A percentile compares a stretch with the other conserved stretches of the same genome.
Conservation (phyloP, 768 basidiomycete species). For the Chalciporus piperatus region DNA sequence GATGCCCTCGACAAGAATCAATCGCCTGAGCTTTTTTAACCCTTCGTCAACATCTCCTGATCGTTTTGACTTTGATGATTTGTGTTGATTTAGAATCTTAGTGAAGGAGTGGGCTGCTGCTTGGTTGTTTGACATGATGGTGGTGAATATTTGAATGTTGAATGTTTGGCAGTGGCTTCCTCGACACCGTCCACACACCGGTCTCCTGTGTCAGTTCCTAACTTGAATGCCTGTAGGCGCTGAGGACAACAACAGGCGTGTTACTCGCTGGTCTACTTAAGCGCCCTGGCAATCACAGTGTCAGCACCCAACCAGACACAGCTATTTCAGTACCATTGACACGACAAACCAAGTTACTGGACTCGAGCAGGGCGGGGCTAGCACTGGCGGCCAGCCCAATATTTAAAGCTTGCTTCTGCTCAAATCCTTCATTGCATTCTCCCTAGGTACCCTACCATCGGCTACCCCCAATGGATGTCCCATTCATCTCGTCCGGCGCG, state of each 20-base stretch:
- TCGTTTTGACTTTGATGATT: constrained; percentile 61
- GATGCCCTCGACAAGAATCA: constrained; percentile 90
- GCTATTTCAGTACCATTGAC: constrained; percentile 6
- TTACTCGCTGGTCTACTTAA: too few species aligned
- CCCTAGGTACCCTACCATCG: background rate
- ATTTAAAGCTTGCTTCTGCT: background rate
- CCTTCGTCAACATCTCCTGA: constrained; percentile 73
- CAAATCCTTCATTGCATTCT: background rate
- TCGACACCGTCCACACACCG: background rate
- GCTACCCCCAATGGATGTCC: constrained; percentile 62
- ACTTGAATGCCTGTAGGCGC: background rate
- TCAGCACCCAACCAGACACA: constrained; percentile 16
- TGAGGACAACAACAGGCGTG: background rate
- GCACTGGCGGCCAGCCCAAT: background rate
- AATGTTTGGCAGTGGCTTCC: background rate
- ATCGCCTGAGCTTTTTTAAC: constrained; percentile 78
- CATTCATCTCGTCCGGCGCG: constrained; percentile 77
- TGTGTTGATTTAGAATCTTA: constrained; percentile 74
- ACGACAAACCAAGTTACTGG: background rate
- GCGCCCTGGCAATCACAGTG: background rate
- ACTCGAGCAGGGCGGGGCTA: background rate
- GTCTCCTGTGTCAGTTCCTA: background rate
- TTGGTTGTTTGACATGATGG: constrained; percentile 24
- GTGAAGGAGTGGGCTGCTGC: constrained; percentile 67
- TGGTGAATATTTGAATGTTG: constrained; percentile 10